phyloP scores from a whole-genome alignment of 495 filamentous ascomycete species.

The Trichoderma virens region DNA sequence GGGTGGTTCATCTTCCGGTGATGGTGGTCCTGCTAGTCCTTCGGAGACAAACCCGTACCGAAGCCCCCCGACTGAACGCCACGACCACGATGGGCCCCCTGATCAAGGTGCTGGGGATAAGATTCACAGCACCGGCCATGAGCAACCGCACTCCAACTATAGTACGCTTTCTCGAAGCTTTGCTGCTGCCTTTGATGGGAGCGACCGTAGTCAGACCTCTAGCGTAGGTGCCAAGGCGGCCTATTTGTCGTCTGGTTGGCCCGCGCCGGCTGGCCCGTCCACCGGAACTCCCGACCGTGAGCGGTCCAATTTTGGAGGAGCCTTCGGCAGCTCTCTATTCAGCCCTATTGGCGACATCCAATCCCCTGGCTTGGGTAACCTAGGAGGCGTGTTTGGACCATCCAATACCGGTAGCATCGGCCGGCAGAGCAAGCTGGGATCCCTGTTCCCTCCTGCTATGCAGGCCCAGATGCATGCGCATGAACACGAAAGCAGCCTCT shows the following conservation, averaged over 20 bases:
- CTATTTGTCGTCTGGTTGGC: constrained; percentile 65
- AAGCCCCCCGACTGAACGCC: constrained; percentile 78
- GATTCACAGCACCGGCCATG: constrained; percentile 21
- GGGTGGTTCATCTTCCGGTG: constrained; percentile 41
- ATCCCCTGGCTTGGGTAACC: constrained; percentile 59
- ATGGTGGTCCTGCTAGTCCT: constrained; percentile 63
- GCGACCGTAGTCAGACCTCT: constrained; percentile 85
- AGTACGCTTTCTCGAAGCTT: constrained; percentile 41
- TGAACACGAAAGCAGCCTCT: constrained; percentile 44
- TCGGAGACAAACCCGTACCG: constrained; percentile 97
- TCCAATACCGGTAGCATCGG: constrained; percentile 54
- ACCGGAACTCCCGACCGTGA: constrained; percentile 74
- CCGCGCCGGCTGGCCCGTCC: constrained; percentile 49
- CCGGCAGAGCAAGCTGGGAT: constrained; percentile 75
- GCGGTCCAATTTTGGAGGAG: constrained; percentile 45
- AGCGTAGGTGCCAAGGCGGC: constrained; percentile 68
- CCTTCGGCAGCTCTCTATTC: constrained; percentile 70
- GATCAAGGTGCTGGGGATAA: background rate
- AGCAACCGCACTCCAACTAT: constrained; percentile 38
- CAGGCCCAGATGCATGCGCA: constrained; percentile 75
- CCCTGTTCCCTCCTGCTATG: constrained; percentile 79
- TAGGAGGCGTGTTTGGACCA: constrained; percentile 36
- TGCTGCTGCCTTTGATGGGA: constrained; percentile 53
- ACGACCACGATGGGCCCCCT: constrained; percentile 47
- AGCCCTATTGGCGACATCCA: constrained; percentile 62